Evolutionary conservation across 306 rosid species (phyloP).

Genomic region (Lathyrus aphaca): DNA sequence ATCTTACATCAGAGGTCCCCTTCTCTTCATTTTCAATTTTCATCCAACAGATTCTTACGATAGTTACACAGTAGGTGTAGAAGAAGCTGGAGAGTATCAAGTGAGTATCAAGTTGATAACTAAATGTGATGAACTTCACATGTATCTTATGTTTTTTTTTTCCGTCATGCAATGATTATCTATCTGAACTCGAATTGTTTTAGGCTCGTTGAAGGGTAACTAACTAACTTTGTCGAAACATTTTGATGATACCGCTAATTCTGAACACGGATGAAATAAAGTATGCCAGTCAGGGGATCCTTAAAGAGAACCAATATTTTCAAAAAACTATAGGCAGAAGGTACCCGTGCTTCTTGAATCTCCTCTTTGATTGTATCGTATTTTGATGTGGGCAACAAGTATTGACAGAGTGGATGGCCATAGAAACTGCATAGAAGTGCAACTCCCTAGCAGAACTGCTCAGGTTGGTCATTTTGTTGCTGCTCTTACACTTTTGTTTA

Average conservation of each 20-base stretch:
- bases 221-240: constrained; percentile 35
- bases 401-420: constrained; percentile 73
- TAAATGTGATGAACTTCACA: no score
- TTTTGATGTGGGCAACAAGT: constrained; percentile 21
- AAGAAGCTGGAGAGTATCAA: no score
- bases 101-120: no score
- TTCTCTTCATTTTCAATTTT: no score
- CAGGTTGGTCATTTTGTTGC: constrained; percentile 62
- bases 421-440: constrained; percentile 73
- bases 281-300: constrained; percentile 80
- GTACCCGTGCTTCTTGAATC: constrained; percentile 43
- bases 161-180: constrained; percentile 14
- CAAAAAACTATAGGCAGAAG: constrained; percentile 68
- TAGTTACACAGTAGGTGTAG: background rate
- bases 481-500: constrained; percentile 28
- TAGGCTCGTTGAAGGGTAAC: constrained; percentile 12
- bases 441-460: constrained; percentile 78
- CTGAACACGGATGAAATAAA: constrained; percentile 76
- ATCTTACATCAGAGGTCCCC: no score
- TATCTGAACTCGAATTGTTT: constrained; percentile 5
- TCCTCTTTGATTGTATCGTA: background rate
- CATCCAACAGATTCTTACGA: no score
- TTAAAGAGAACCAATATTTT: constrained; percentile 66
- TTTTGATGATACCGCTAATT: constrained; percentile 56
- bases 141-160: background rate